Percentiles rank a stretch among this genome's conserved stretches.
These are phyloP conservation scores for Posidonia australis DNA, from an alignment of 106 monocot species.

Conservation along the genomic window DNA sequence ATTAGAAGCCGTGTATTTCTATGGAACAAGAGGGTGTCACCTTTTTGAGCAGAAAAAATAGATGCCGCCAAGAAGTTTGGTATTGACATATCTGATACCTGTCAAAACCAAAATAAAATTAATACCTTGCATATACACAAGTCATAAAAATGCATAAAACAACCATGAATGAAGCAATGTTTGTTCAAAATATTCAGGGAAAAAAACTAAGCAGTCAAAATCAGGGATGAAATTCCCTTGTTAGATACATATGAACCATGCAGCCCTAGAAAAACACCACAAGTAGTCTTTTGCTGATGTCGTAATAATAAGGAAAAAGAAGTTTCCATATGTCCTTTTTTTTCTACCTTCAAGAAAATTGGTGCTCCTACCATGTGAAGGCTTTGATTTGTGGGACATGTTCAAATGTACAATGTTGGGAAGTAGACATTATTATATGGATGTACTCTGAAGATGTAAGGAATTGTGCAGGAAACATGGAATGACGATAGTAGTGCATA, in stretches of 20 bases:
- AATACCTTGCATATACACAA: background rate
- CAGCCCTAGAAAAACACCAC: too few species aligned
- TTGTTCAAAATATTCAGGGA: background rate
- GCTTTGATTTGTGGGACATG: too few species aligned
- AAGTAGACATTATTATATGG: too few species aligned
- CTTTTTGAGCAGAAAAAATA: constrained; percentile 87
- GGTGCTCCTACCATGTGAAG: too few species aligned
- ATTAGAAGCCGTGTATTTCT: constrained; percentile 58
- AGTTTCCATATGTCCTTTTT: background rate
- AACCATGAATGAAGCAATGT: background rate
- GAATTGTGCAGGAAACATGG: too few species aligned
- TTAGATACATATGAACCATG: too few species aligned
- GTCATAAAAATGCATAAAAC: background rate
- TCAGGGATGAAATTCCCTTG: too few species aligned
- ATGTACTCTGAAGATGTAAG: too few species aligned
- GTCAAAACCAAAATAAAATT: constrained; percentile 6
- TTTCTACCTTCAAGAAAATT: background rate
- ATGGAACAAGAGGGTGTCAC: constrained; percentile 43
- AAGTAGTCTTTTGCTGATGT: too few species aligned
- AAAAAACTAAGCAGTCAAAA: background rate
- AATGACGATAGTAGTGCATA: too few species aligned
- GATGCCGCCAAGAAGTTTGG: constrained; percentile 95
- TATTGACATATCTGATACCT: constrained; percentile 81
- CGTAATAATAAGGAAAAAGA: background rate
- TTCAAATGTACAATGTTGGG: too few species aligned